Conservation (phyloP, 2,329 filamentous ascomycete genomes). For the Botrytis fabae region DNA sequence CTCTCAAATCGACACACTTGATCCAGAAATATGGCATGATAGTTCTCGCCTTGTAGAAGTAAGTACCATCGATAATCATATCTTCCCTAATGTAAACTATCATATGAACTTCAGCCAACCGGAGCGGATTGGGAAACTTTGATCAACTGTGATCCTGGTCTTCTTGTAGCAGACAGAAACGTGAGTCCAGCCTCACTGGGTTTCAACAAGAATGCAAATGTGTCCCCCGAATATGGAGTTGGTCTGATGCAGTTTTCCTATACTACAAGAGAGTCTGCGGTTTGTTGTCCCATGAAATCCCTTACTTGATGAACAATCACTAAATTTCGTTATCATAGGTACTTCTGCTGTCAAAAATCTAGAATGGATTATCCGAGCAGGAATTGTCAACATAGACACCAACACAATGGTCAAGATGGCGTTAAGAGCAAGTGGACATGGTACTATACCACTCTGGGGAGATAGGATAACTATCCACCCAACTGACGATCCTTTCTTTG, state of each 20-base stretch:
- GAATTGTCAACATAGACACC: background rate
- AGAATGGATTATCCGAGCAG: background rate
- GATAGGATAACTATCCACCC: background rate
- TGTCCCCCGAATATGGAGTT: background rate
- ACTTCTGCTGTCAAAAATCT: background rate
- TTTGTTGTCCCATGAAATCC: background rate
- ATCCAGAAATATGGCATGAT: background rate
- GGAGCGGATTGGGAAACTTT: background rate
- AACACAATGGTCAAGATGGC: slow-evolving; percentile 1
- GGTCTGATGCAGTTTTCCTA: slow-evolving; percentile 2
- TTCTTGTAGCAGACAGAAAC: background rate
- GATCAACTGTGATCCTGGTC: background rate
- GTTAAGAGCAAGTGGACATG: background rate
- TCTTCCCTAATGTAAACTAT: background rate
- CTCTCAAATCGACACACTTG: background rate
- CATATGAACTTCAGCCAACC: background rate
- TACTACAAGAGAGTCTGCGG: background rate
- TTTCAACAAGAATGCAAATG: background rate
- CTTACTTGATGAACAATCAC: background rate
- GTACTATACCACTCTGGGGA: background rate
- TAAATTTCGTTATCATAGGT: background rate
- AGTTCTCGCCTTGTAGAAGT: background rate
- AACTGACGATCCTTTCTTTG: background rate
- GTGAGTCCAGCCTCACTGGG: background rate
- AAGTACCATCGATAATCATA: background rate